phyloP scores from a whole-genome alignment of 73 alveolate genomes.

The Paramecium biaurelia region DNA sequence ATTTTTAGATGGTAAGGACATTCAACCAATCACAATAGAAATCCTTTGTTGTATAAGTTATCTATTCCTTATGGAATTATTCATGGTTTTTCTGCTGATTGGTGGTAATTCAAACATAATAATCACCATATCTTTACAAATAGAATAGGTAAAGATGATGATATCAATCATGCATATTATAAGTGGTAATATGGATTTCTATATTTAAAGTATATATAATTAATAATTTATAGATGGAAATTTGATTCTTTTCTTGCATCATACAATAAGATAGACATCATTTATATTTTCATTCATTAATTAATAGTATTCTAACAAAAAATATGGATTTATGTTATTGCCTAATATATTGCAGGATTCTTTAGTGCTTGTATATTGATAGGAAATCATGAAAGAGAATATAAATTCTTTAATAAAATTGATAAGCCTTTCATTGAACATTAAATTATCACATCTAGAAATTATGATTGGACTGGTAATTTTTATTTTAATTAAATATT shows the following conservation, averaged over 20 bases:
- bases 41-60: conserved; percentile 57
- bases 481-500: background rate
- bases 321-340: conserved; percentile 39
- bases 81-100: conserved; percentile 56
- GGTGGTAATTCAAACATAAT: conserved; percentile 65
- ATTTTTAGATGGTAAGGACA: conserved; percentile 60
- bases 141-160: conserved; percentile 62
- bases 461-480: conserved; percentile 53
- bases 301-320: conserved; percentile 5
- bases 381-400: conserved; percentile 65
- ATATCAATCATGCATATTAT: conserved; percentile 46
- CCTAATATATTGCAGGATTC: conserved; percentile 56
- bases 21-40: conserved; percentile 59
- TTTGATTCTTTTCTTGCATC: conserved; percentile 48
- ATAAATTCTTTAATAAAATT: conserved; percentile 40
- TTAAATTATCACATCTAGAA: conserved; percentile 49
- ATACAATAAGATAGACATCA: background rate
- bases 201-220: conserved; percentile 7
- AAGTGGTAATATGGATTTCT: conserved; percentile 51
- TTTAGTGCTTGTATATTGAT: conserved; percentile 48
- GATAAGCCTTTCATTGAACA: conserved; percentile 60
- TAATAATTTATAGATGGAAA: conserved; percentile 44
- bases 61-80: conserved; percentile 50
- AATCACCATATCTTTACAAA: conserved; percentile 61
- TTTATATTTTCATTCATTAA: conserved; percentile 28